These are phyloP conservation scores for Cenchrus purpureus DNA, from an alignment of 176 grass and related monocot genomes.

Conservation along the genomic window DNA sequence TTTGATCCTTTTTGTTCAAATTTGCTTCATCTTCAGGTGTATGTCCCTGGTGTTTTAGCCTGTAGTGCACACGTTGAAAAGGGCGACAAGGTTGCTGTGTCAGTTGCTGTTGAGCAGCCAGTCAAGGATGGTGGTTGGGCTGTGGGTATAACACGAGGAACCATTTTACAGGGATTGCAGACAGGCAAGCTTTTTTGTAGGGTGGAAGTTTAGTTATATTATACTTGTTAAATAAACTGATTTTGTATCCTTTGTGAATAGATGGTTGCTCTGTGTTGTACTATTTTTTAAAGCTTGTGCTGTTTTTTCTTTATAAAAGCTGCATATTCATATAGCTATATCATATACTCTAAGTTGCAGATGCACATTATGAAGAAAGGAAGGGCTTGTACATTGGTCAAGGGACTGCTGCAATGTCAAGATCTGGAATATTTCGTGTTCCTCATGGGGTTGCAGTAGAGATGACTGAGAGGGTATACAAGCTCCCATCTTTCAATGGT, in stretches of 20 bases:
- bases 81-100: slow-evolving; percentile 86
- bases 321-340: slow-evolving; percentile 21
- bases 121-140: slow-evolving; percentile 61
- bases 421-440: slow-evolving; percentile 87
- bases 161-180: slow-evolving; percentile 67
- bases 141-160: slow-evolving; percentile 92
- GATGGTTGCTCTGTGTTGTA: background rate
- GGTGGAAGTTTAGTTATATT: background rate
- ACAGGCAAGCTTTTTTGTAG: slow-evolving; percentile 56
- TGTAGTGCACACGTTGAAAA: slow-evolving; percentile 97
- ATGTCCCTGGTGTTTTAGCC: slow-evolving; percentile 92
- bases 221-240: slow-evolving; percentile 27
- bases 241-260: slow-evolving; percentile 29
- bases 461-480: slow-evolving; percentile 84
- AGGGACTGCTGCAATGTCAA: slow-evolving; percentile 80
- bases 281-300: slow-evolving; percentile 9
- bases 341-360: slow-evolving; percentile 53
- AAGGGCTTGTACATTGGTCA: slow-evolving; percentile 87
- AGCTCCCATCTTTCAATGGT: slow-evolving; percentile 96
- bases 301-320: slow-evolving; percentile 25
- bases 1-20: slow-evolving; percentile 16
- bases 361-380: slow-evolving; percentile 84
- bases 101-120: slow-evolving; percentile 79
- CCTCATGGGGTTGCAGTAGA: slow-evolving; percentile 82
- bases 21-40: slow-evolving; percentile 64